Percentiles rank a stretch among this genome's conserved stretches.
Conservation (phyloP, 2,329 filamentous ascomycete genomes). For the Penicillium vulpinum region DNA sequence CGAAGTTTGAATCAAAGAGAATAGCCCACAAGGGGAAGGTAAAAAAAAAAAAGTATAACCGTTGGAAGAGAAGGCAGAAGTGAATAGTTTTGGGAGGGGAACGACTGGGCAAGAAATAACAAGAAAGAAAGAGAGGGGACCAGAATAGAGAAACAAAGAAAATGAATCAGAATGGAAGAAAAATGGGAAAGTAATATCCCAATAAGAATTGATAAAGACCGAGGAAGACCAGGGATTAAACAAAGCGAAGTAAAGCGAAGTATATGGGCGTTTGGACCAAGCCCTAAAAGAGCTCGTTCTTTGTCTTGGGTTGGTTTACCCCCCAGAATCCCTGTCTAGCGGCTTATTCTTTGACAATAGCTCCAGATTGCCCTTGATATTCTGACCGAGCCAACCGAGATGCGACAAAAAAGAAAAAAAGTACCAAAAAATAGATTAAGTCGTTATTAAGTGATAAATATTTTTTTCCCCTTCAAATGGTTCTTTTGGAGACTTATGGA, state of each 20-base stretch:
- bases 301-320: slow-evolving; percentile 5
- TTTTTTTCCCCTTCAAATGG: no score
- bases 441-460: no score
- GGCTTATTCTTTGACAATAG: slow-evolving; percentile 22
- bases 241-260: slow-evolving; percentile 8
- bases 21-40: slow-evolving; percentile 1
- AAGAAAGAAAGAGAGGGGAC: slow-evolving; percentile 3
- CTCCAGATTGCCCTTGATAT: slow-evolving; percentile 15
- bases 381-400: slow-evolving; percentile 24
- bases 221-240: slow-evolving; percentile 1
- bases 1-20: slow-evolving; percentile 9
- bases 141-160: slow-evolving; percentile 8
- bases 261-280: slow-evolving; percentile 12
- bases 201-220: slow-evolving; percentile 6
- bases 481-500: not conserved
- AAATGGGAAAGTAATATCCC: slow-evolving; percentile 12
- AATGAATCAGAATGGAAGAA: slow-evolving; percentile 5
- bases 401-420: not conserved
- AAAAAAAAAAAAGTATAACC: slow-evolving; percentile 11
- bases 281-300: slow-evolving; percentile 12
- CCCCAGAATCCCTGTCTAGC: slow-evolving; percentile 15
- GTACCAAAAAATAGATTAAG: not conserved
- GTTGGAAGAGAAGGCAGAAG: slow-evolving; percentile 20
- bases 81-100: not conserved
- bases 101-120: slow-evolving; percentile 16